phyloP scores from a whole-genome alignment of 257 asterid species.

The Solanum lycopersicoides region DNA sequence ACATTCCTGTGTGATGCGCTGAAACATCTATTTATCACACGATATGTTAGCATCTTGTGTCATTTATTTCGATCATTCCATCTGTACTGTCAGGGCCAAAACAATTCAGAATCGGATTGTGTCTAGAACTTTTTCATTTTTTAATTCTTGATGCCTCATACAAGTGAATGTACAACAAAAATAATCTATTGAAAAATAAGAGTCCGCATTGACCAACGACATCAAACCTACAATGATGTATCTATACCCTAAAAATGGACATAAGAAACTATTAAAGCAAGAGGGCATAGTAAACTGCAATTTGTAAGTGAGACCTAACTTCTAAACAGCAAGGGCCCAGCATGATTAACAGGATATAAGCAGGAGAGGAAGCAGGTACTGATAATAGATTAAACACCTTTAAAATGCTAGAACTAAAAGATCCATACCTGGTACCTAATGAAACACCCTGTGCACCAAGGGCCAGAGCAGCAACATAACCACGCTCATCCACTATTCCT shows the following conservation, averaged over 20 bases:
- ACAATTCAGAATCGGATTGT: background rate
- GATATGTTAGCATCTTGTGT: background rate
- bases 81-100: background rate
- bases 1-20: background rate
- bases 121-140: background rate
- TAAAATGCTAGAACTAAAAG: background rate
- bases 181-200: background rate
- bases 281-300: background rate
- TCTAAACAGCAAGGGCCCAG: background rate
- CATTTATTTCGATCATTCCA: background rate
- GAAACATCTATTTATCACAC: background rate
- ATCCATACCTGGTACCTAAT: conserved; percentile 67
- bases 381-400: background rate
- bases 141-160: background rate
- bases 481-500: conserved; percentile 84
- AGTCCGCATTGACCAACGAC: background rate
- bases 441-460: conserved; percentile 86
- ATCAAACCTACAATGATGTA: background rate
- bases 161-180: background rate
- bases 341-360: background rate
- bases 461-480: conserved; percentile 88
- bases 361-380: background rate
- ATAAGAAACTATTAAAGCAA: background rate
- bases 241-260: background rate
- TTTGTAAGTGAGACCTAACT: background rate